A percentile compares a stretch with the other conserved stretches of the same genome.
Conservation (phyloP, 2,329 filamentous ascomycete genomes). For the Didymella pinodella region DNA sequence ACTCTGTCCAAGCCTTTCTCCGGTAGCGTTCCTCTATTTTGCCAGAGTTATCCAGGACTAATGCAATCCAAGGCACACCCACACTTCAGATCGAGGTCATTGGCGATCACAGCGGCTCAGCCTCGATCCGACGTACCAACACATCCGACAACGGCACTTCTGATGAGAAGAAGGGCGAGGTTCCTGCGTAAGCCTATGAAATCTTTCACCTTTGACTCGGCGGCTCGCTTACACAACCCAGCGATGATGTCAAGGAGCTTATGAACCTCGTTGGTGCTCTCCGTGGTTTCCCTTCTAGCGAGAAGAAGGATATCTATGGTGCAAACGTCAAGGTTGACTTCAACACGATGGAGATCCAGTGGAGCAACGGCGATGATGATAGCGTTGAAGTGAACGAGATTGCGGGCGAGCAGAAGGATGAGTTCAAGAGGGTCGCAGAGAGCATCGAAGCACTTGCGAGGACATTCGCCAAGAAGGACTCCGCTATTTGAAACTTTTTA, state of each 20-base stretch:
- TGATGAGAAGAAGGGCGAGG: conserved; percentile 50
- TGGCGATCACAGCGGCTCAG: conserved; percentile 53
- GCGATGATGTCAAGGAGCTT: conserved; percentile 54
- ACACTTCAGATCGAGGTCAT: conserved; percentile 51
- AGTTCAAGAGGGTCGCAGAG: conserved; percentile 54
- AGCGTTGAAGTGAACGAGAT: conserved; percentile 45
- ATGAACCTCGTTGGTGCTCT: conserved; percentile 49
- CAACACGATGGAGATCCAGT: conserved; percentile 55
- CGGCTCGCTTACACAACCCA: background rate
- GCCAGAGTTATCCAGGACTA: background rate
- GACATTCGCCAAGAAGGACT: conserved; percentile 53
- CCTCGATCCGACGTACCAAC: conserved; percentile 44
- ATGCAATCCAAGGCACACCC: conserved; percentile 23
- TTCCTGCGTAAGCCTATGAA: conserved; percentile 35
- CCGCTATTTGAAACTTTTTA: conserved; percentile 37
- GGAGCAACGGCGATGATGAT: conserved; percentile 52
- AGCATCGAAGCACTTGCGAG: conserved; percentile 53
- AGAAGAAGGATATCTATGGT: conserved; percentile 52
- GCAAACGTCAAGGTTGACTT: conserved; percentile 51
- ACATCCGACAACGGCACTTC: conserved; percentile 34
- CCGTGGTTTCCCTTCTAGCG: conserved; percentile 52
- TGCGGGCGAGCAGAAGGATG: conserved; percentile 53
- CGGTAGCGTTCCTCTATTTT: conserved; percentile 28
- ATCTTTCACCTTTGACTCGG: too few species aligned
- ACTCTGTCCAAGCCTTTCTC: conserved; percentile 33